These are phyloP conservation scores for Dittrichia graveolens DNA, from an alignment of 129 eudicot genomes.

Conservation along the genomic window DNA sequence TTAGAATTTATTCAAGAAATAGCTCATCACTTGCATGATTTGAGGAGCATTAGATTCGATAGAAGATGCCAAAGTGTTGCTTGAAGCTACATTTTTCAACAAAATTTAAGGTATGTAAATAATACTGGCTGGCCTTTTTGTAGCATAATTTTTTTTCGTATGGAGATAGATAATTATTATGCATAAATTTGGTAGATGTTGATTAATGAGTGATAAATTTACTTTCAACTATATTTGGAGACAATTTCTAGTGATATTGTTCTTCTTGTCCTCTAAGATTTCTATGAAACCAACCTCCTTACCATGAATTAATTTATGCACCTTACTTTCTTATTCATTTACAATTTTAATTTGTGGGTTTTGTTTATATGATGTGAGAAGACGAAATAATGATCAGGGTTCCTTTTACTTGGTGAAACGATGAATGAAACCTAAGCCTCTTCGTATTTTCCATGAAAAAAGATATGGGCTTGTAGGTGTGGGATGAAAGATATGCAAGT, in stretches of 20 bases:
- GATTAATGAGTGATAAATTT: not conserved
- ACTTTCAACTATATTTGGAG: too few species aligned
- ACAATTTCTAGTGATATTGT: too few species aligned
- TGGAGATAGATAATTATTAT: slow-evolving; percentile 16
- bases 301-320: not conserved
- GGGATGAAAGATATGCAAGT: too few species aligned
- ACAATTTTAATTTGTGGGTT: not conserved
- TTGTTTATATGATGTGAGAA: slow-evolving; percentile 16
- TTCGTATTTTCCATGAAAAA: too few species aligned
- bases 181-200: not conserved
- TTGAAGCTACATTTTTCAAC: slow-evolving; percentile 23
- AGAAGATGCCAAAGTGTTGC: slow-evolving; percentile 39
- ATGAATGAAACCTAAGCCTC: too few species aligned
- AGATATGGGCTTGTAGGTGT: too few species aligned
- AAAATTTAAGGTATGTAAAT: slow-evolving; percentile 29
- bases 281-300: too few species aligned
- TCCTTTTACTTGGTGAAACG: not conserved
- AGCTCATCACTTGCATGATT: slow-evolving; percentile 57
- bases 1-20: slow-evolving; percentile 54
- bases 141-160: slow-evolving; percentile 13
- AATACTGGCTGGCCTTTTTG: not conserved
- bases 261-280: too few species aligned
- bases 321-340: not conserved
- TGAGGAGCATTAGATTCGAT: slow-evolving; percentile 48
- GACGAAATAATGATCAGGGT: not conserved